Evolutionary conservation across 495 filamentous ascomycete genomes (phyloP).

Genomic region (Hyaloscypha variabilis): DNA sequence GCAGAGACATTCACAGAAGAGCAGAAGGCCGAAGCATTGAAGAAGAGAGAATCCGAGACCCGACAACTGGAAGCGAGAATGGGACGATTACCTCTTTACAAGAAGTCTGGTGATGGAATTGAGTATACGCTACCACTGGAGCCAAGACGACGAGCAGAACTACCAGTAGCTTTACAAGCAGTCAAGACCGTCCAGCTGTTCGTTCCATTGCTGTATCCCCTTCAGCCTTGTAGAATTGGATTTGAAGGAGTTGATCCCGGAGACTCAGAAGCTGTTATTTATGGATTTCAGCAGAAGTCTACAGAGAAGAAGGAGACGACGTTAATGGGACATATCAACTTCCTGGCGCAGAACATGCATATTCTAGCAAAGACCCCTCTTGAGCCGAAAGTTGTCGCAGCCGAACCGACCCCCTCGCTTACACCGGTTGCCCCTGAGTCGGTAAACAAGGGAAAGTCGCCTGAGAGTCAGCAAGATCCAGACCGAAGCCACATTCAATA

Average conservation of each 20-base stretch:
- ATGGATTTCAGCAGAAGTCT: slow-evolving; percentile 64
- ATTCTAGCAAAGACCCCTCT: slow-evolving; percentile 57
- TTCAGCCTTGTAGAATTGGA: slow-evolving; percentile 68
- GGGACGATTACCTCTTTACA: slow-evolving; percentile 66
- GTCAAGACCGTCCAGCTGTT: slow-evolving; percentile 68
- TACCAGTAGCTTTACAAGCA: slow-evolving; percentile 64
- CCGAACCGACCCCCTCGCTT: not conserved
- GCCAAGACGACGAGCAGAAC: slow-evolving; percentile 59
- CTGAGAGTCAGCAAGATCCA: slow-evolving; percentile 34
- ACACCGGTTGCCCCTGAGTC: not conserved
- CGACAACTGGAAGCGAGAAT: slow-evolving; percentile 82
- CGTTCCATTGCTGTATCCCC: slow-evolving; percentile 73
- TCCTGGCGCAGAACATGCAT: slow-evolving; percentile 74
- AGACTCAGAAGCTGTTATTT: slow-evolving; percentile 63
- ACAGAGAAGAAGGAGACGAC: slow-evolving; percentile 59
- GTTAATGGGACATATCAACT: slow-evolving; percentile 77
- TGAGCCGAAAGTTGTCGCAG: not conserved
- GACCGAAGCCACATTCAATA: slow-evolving; percentile 64
- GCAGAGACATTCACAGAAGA: slow-evolving; percentile 52
- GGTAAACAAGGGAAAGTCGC: slow-evolving; percentile 23
- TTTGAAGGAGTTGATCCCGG: slow-evolving; percentile 64
- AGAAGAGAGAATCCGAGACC: slow-evolving; percentile 64
- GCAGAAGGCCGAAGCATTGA: slow-evolving; percentile 63
- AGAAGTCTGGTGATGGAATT: slow-evolving; percentile 70
- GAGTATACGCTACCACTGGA: slow-evolving; percentile 75